Conservation (phyloP, 331 rosid genomes). For the Cydonia oblonga region DNA sequence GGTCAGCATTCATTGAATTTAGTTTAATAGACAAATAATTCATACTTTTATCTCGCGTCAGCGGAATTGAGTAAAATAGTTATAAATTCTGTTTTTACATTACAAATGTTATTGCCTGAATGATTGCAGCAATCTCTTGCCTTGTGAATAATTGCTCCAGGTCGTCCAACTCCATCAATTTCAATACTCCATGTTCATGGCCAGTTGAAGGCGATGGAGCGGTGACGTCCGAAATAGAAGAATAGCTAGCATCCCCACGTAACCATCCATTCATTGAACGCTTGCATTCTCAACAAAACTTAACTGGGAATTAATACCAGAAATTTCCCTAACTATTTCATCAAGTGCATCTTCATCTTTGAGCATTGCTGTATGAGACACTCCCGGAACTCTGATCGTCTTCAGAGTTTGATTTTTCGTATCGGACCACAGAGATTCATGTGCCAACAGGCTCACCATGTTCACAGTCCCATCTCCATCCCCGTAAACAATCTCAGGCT, state of each 20-base stretch:
- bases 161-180: not conserved
- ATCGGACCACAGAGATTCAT: conserved; percentile 39
- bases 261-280: not conserved
- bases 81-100: not conserved
- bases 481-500: conserved; percentile 47
- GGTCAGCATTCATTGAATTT: not conserved
- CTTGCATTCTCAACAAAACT: not conserved
- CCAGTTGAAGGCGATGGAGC: not conserved
- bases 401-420: conserved; percentile 38
- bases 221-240: not conserved
- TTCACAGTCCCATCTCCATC: conserved; percentile 95
- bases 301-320: conserved; percentile 26
- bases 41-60: not conserved
- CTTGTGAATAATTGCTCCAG: not conserved
- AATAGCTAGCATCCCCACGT: not conserved
- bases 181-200: not conserved
- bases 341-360: conserved; percentile 43
- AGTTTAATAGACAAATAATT: not conserved
- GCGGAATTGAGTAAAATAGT: not conserved
- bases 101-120: no score
- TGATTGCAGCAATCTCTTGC: not conserved
- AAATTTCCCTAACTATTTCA: conserved; percentile 32
- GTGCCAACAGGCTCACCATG: conserved; percentile 60
- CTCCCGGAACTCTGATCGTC: conserved; percentile 39
- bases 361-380: conserved; percentile 50